Evolutionary conservation across 805 yeast genomes (phyloP), one percentile per base, ranked within the genome.

Genomic region (Starmerella apicola): DNA sequence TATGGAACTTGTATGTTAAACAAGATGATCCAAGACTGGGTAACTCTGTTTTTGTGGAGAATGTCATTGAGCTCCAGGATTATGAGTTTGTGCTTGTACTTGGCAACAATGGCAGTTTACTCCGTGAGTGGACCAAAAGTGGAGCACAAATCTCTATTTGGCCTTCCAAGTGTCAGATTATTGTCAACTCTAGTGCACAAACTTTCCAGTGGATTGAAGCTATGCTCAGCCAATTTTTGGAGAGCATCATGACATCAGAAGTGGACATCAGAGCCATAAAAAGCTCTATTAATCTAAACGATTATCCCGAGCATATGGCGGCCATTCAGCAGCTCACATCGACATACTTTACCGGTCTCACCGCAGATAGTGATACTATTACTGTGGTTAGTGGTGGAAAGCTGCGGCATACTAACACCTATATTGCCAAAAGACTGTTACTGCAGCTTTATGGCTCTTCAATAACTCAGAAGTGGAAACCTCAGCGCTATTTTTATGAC

Each of bases 171-270:
- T 48, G 45, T 22, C 58, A 55, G 25, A 56, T 71, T 16, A 45
- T 57, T 8, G 56, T 71, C 13, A 44, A 55, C n/a, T 69, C 72
- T 6, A 63, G 71, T 0, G 58, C 54, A 5, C 46, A 53, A 17
- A 71, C 70, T 27, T 57, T 64, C 27, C 57, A 60, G 20, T 70
- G 67, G 58, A 70, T 72, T 17, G 57, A 60, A 39, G 63, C 71
- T 24, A 41, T 42, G 32, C 29, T 48, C 21, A 32, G 42, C 25
- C 26, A 30, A 23, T 40, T 39, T 22, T 49, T 68, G 34, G 58
- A 55, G 13, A 47, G 53, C 1, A 49, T 60, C 4, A 45, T 48
- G 22, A 50, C 52, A 9, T 59, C 57, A 23, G 55, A 47, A n/a
- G 36, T 68, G 5, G 63, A 66, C 45, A 49, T 68, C 37, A 21